Evolutionary conservation across 768 basidiomycete species (phyloP), one percentile per base, ranked within the genome.

Genomic region (Mycena sanguinolenta): DNA sequence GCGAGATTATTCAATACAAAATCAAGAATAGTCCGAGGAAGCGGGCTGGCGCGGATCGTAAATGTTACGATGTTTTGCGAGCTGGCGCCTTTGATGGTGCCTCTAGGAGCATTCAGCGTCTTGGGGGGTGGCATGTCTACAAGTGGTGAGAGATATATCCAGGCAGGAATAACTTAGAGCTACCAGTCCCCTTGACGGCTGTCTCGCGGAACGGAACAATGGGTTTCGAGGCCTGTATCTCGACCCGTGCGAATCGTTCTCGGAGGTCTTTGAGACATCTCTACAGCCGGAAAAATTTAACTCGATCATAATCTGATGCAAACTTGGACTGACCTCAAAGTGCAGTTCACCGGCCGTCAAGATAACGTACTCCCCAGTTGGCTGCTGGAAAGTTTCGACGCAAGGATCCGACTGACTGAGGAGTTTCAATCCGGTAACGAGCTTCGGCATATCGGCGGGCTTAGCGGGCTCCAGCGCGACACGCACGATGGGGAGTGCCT

Each of bases 191-290:
- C 74, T 90, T 93, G 17, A 97, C 88, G 0, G 95, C 94, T 0
- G 98, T 98, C 81, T 99, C 98, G 46, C 98, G 89, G 84, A 98
- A 99, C 14, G 98, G 98, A 3, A 99, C 98, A 66, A 99, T 98
- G 0, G 97, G 96, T 75, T 96, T 91, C 1, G 97, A 98, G 2
- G 93, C 91, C 74, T 96, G 95, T 34, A 99, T 96, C 55, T 95
- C 95, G 38, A 98, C 90, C 69, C 91, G 89, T 3, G 98, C 97
- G 79, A 98, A 99, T 39, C 98, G 87, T 79, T 99, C 98, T 25
- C 94, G 89, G n/a, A 99, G 84, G 79, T 99, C 98, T 81, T 96
- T 97, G 50, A 99, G 82, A 79, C 98, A 99, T 71, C 98, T 90
- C 96, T 98, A 78, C 65, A 36, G 59, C 53, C 32, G 30, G 25